A percentile compares a stretch with the other conserved stretches of the same genome.
Evolutionary conservation across 108 stramenopile species (phyloP).

Genomic region (Nannochloropsis gaditana): DNA sequence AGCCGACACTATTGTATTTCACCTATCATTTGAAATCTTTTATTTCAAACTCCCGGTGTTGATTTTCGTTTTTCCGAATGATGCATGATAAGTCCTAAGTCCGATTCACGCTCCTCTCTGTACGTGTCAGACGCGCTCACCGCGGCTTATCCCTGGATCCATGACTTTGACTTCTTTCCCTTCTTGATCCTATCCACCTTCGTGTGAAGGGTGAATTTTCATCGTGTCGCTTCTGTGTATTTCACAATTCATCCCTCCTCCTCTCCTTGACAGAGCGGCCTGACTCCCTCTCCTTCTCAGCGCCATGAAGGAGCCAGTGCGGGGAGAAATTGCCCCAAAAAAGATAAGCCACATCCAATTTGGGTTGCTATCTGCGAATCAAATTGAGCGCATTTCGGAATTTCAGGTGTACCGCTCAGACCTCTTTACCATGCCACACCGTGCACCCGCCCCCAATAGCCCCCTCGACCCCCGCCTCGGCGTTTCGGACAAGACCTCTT

Average conservation of each 20-base stretch:
- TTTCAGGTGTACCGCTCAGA: slow-evolving; percentile 75
- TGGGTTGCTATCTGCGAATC: slow-evolving; percentile 77
- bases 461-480: slow-evolving; percentile 87
- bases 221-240: neutral
- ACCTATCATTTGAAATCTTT: too few species aligned
- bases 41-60: too few species aligned
- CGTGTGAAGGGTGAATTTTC: too few species aligned
- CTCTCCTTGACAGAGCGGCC: neutral
- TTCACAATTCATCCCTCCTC: neutral
- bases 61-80: too few species aligned
- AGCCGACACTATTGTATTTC: too few species aligned
- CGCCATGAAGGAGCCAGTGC: slow-evolving; percentile 32
- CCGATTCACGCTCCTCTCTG: too few species aligned
- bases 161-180: too few species aligned
- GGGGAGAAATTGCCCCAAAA: slow-evolving; percentile 63
- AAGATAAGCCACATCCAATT: slow-evolving; percentile 89
- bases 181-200: too few species aligned
- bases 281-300: neutral
- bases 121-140: too few species aligned
- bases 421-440: slow-evolving; percentile 85
- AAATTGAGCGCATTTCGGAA: slow-evolving; percentile 85
- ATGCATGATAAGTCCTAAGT: too few species aligned
- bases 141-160: too few species aligned
- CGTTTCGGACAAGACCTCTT: slow-evolving; percentile 76
- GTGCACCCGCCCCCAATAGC: slow-evolving; percentile 77